A percentile compares a stretch with the other conserved stretches of the same genome.
Conservation (phyloP, 176 grass and related monocot genomes). For the Saccharum spontaneum region DNA sequence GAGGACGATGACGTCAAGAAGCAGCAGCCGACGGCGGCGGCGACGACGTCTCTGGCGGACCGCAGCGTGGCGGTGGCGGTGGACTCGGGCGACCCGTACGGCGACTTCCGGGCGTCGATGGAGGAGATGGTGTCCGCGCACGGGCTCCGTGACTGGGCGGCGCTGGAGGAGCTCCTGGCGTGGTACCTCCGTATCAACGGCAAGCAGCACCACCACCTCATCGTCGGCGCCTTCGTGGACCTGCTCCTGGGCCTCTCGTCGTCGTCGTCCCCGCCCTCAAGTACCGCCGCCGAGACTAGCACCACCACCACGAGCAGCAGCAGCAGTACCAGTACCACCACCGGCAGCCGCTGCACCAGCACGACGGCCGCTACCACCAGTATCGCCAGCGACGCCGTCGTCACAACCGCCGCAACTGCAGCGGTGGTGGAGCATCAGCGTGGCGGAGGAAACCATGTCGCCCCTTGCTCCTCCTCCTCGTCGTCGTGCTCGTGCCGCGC, state of each 20-base stretch:
- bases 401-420: background rate
- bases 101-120: conserved; percentile 88
- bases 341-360: background rate
- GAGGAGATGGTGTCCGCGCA: conserved; percentile 92
- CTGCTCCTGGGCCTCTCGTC: conserved; percentile 43
- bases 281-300: background rate
- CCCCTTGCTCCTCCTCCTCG: conserved; percentile 3
- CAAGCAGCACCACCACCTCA: conserved; percentile 59
- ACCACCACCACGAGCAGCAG: background rate
- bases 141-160: conserved; percentile 56
- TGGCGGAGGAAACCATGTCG: background rate
- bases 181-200: conserved; percentile 82
- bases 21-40: background rate
- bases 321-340: background rate
- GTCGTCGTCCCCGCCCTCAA: background rate
- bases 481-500: background rate
- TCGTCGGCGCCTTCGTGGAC: conserved; percentile 78
- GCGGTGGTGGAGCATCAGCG: background rate
- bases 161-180: conserved; percentile 70
- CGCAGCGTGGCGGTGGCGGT: conserved; percentile 65
- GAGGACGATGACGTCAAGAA: background rate
- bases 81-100: conserved; percentile 71
- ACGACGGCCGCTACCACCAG: background rate
- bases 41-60: conserved; percentile 25
- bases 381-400: background rate